Base-by-base conservation (phyloP, 1,139 yeast genomes). In the Geotrichum bryndzae region DNA sequence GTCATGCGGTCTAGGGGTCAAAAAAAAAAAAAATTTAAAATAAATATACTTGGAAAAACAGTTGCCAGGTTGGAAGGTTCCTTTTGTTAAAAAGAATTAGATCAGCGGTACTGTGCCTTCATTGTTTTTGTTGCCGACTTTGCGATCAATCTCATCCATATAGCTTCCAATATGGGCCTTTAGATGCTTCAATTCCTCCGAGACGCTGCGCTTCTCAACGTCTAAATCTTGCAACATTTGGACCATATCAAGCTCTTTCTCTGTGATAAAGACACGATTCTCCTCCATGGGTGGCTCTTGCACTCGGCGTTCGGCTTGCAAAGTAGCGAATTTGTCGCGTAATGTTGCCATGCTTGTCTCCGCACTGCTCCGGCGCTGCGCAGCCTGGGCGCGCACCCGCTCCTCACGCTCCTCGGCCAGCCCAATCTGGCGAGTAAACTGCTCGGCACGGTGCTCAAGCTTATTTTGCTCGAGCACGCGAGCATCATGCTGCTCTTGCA, bases 381-480 rank as follows among this genome's bases (percentile, higher is more conserved):
- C 79, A 2, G 84, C 79, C 66, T 82, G 86, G 18, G 77, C 77
- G 53, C 79, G 76, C 13, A 84, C 75, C 58, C 86, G 79, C 23
- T 72, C 74, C 18, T 82, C 78, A 65, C 86, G 85, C 54, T 85
- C 89, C 61, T 80, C 80, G 45, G 80, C 78, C 66, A 77, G 80
- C 38, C 77, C 76, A 48, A 86, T 74, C 69, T 86, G 88, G 61
- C 86, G 77, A 60, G 80, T 76, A 31, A 81, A 67, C 67, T 84
- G 82, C 68, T 78, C 78, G 7, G 81, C 76, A 66, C 82, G 81
- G 62, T 87, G 76, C 51, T 77, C 77, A 56, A 84, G 72, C 56
- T 85, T 87, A 62, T 77, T 77, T 18, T 79, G 72, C 66, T 80
- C 80, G 51, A 77, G 73, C 61, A 76, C 75, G 57, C 80, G 76